Evolutionary conservation across 371 early-diverging fungal genomes (phyloP), one percentile per base, ranked within the genome.

Genomic region (Rhizomucor pusillus): DNA sequence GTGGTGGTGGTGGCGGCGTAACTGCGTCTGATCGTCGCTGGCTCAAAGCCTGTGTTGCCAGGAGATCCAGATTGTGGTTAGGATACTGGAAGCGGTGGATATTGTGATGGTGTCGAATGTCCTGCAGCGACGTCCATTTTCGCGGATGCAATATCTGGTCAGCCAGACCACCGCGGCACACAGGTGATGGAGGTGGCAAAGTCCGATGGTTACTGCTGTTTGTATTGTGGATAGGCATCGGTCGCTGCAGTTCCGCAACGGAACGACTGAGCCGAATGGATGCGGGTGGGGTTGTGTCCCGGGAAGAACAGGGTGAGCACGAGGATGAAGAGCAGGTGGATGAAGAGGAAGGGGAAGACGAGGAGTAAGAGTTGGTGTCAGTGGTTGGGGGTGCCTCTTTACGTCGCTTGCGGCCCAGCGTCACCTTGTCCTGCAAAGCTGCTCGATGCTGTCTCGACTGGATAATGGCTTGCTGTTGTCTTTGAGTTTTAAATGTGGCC

Each of bases 381-480:
- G 7, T 33, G 33, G 48, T 53, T 11, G 23, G 33, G 29, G 43
- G 50, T 50, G 41, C 49, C 29, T 56, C 33, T 39, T 39, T 47
- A 33, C 29, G 25, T 4, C 19, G 24, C 22, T n/a, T 43, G 5
- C 29, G 22, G 36, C 33, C 39, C 20, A 20, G n/a, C 11, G 22
- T 37, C 34, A 19, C 43, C 56, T 57, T n/a, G 51, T 45, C 4
- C 4, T 43, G 41, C 44, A 51, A 25, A 22, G 49, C 54, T 12
- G 39, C n/a, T 55, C 55, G 58, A 13, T 60, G 57, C 59, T 65
- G 70, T 22, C 75, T 63, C 43, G 69, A 67, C 48, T 63, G 67
- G 54, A 75, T 75, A 35, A 75, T 75, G 1, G 75, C 75, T 41
- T 69, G 67, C 54, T 75, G 75, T 47, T 75, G 71, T 51, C 54